These are phyloP conservation scores for Beauveria caledonica DNA, from an alignment of 2,329 filamentous ascomycete genomes.

Conservation along the genomic window DNA sequence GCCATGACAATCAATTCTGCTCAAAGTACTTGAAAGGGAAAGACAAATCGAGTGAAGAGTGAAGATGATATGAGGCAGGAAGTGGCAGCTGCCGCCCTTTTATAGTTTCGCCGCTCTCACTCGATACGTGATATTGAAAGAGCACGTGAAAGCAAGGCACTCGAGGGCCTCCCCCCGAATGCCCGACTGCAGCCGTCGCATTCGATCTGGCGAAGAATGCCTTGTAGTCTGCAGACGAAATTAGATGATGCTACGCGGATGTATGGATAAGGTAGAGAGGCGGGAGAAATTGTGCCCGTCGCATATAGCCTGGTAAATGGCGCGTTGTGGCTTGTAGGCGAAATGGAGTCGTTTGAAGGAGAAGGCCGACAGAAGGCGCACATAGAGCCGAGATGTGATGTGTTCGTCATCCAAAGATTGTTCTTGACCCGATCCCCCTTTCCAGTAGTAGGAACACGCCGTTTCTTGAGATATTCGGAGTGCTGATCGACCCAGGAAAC, in stretches of 20 bases:
- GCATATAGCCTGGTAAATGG: not conserved
- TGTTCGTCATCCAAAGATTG: not conserved
- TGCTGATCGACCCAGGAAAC: not conserved
- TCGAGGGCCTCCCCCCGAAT: not conserved
- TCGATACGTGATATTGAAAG: not conserved
- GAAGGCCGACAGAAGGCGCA: not conserved
- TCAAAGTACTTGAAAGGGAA: not conserved
- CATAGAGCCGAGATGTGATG: not conserved
- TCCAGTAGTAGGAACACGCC: too few species aligned
- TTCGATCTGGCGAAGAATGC: not conserved
- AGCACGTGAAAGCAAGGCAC: not conserved
- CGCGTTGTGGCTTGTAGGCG: not conserved
- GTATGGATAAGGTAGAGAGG: not conserved
- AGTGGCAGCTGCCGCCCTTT: not conserved
- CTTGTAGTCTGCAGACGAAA: not conserved
- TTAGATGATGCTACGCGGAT: not conserved
- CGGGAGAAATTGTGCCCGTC: not conserved
- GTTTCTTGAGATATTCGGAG: not conserved
- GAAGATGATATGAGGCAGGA: not conserved
- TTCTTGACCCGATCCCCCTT: too few species aligned
- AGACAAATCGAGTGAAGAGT: not conserved
- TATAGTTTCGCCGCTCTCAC: not conserved
- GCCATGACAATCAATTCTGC: not conserved
- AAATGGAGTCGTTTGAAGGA: not conserved
- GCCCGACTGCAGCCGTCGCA: not conserved